Evolutionary conservation across 768 basidiomycete genomes (phyloP).

Genomic region (Mycena vulgaris): DNA sequence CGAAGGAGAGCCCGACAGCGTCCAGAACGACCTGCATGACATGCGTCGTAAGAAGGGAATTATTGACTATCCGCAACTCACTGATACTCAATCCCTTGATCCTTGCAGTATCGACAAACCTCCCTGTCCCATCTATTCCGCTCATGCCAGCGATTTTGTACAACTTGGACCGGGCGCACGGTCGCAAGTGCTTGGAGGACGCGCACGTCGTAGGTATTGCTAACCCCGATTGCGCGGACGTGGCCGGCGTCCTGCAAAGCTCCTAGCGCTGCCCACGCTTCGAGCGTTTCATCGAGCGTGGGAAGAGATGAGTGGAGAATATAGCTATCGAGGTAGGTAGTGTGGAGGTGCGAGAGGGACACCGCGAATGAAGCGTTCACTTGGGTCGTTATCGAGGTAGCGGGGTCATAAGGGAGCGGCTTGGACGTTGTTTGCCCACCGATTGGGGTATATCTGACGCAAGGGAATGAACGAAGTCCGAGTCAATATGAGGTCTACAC

Average conservation of each 20-base stretch:
- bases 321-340: constrained; percentile 84
- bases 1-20: constrained; percentile 81
- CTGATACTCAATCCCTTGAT: constrained; percentile 82
- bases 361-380: constrained; percentile 71
- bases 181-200: constrained; percentile 68
- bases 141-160: constrained; percentile 91
- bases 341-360: constrained; percentile 79
- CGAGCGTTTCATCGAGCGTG: constrained; percentile 70
- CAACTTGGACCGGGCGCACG: constrained; percentile 75
- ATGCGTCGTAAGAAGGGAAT: neutral
- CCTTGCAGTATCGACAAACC: constrained; percentile 75
- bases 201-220: constrained; percentile 80
- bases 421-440: constrained; percentile 79
- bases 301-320: constrained; percentile 83
- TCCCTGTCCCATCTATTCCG: constrained; percentile 82
- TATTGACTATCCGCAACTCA: constrained; percentile 46
- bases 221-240: constrained; percentile 78
- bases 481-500: constrained; percentile 16
- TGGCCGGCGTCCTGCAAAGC: constrained; percentile 76
- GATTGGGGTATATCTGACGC: constrained; percentile 79
- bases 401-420: constrained; percentile 82
- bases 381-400: constrained; percentile 68
- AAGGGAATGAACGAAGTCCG: neutral
- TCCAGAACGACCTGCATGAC: constrained; percentile 89
- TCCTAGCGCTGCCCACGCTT: constrained; percentile 79